Evolutionary conservation across 192 early-diverging fungal genomes (phyloP).

Genomic region (Glomus cerebriforme): DNA sequence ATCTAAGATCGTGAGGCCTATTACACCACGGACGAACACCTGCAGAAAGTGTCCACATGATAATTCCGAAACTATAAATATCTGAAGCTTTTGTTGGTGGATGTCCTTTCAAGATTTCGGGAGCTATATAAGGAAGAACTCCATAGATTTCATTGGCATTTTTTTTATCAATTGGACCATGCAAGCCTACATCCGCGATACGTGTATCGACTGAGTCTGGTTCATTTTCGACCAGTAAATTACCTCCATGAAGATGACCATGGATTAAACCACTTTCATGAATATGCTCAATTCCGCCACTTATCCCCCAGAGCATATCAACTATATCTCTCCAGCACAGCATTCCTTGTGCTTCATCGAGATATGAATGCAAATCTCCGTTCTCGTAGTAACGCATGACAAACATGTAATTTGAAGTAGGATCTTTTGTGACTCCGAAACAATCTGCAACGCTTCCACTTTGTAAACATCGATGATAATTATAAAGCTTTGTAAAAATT

Average conservation of each 20-base stretch:
- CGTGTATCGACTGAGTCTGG: background rate
- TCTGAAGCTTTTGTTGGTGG: slow-evolving; percentile 14
- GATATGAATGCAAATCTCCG: background rate
- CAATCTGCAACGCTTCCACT: background rate
- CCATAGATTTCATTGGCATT: slow-evolving; percentile 26
- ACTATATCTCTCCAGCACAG: slow-evolving; percentile 1
- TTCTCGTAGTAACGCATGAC: background rate
- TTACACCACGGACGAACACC: slow-evolving; percentile 38
- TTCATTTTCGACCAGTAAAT: background rate
- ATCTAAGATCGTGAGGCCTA: slow-evolving; percentile 29
- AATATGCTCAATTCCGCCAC: background rate
- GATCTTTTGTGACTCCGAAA: background rate
- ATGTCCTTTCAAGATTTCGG: slow-evolving; percentile 33
- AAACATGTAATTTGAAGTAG: background rate
- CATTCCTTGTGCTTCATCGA: background rate
- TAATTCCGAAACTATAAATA: slow-evolving; percentile 47
- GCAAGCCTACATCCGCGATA: slow-evolving; percentile 15
- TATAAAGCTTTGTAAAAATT: background rate
- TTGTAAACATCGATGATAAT: background rate
- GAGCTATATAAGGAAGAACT: slow-evolving; percentile 39
- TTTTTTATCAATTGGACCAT: background rate
- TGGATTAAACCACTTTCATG: slow-evolving; percentile 2
- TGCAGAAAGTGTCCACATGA: slow-evolving; percentile 46
- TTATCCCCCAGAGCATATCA: background rate
- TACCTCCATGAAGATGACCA: slow-evolving; percentile 14